Base-by-base conservation (phyloP, 2,329 filamentous ascomycete genomes). In the Phaeosphaeria sp. region DNA sequence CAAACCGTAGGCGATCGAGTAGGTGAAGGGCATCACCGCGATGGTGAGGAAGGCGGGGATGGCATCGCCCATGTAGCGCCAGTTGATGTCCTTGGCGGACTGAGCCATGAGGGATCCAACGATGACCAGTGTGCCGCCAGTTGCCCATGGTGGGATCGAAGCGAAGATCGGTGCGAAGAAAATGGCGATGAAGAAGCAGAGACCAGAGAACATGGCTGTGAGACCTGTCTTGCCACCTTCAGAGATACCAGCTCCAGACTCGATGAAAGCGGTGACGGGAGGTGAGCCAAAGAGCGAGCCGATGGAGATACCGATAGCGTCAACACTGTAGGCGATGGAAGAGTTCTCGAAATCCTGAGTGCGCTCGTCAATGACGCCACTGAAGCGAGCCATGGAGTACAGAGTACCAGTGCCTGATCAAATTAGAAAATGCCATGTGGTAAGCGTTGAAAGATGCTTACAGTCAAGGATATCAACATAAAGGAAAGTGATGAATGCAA, bases 101-200 rank as follows among this genome's bases (percentile, higher is more conserved):
- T 87, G 85, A 55, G 89, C 87, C 92, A 96, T 96, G 84, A 96
- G 89, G 20, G 89, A 88, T n/a, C 92, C 92, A 53, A 96, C 91
- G 40, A 96, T 87, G 66, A 96, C 84, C 24, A 96, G 84, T n/a
- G 93, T 93, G 74, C 90, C 93, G 48, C 92, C 92, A 0, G 92
- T 96, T 2, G 92, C 92, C 91, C 91, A 96, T 0, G 92, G 89
- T 4, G 92, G 92, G 56, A 96, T 95, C 0, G 91, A 93, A 9
- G 92, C 92, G 72, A 96, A 96, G 56, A 96, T 94, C 0, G 92
- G 92, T 0, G 92, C 92, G 74, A 96, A 96, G 83, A 96, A 96
- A 60, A 96, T 86, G 56, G 91, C 87, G 73, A 96, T 87, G 65
- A 76, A 76, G 82, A 96, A 96, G 79, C 90, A 93, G 49, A 96